Conservation (phyloP, 2,329 filamentous ascomycete species). For the Dothistroma septosporum region DNA sequence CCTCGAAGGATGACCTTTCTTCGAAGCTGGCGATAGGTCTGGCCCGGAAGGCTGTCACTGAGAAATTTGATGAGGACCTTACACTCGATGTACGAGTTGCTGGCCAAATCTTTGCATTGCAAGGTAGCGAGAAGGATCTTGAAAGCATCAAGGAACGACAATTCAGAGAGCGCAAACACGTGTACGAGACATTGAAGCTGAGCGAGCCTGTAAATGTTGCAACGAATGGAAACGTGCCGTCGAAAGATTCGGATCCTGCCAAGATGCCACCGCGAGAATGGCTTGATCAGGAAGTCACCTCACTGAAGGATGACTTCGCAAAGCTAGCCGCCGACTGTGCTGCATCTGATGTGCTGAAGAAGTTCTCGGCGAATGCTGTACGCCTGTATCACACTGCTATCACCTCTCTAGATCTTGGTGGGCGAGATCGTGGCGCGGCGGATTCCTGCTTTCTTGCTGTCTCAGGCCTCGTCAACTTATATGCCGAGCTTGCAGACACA, state of each 20-base stretch:
- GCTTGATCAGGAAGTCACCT: slow-evolving; percentile 22
- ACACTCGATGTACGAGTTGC: slow-evolving; percentile 31
- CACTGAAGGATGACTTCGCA: slow-evolving; percentile 25
- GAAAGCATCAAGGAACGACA: slow-evolving; percentile 21
- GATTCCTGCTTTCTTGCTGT: slow-evolving; percentile 34
- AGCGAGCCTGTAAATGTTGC: slow-evolving; percentile 6
- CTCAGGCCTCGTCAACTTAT: slow-evolving; percentile 31
- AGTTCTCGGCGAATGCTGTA: slow-evolving; percentile 27
- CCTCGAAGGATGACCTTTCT: slow-evolving; percentile 28
- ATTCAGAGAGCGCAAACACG: slow-evolving; percentile 32
- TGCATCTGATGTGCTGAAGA: slow-evolving; percentile 14
- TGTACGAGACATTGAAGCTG: slow-evolving; percentile 26
- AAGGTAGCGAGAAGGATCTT: slow-evolving; percentile 27
- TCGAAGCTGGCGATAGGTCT: slow-evolving; percentile 29
- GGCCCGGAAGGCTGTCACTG: slow-evolving; percentile 32
- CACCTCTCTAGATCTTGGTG: slow-evolving; percentile 12
- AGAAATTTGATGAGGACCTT: slow-evolving; percentile 31
- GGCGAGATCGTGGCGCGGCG: slow-evolving; percentile 22
- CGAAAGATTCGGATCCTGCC: slow-evolving; percentile 1
- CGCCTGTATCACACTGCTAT: slow-evolving; percentile 25
- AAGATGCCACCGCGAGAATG: slow-evolving; percentile 18
- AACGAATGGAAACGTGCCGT: not conserved
- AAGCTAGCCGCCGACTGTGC: slow-evolving; percentile 13
- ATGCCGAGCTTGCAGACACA: slow-evolving; percentile 16
- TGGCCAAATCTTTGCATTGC: slow-evolving; percentile 33